A percentile compares a stretch with the other conserved stretches of the same genome.
These are phyloP conservation scores for Graphilbum fragrans DNA, from an alignment of 2,329 filamentous ascomycete genomes.

Conservation along the genomic window DNA sequence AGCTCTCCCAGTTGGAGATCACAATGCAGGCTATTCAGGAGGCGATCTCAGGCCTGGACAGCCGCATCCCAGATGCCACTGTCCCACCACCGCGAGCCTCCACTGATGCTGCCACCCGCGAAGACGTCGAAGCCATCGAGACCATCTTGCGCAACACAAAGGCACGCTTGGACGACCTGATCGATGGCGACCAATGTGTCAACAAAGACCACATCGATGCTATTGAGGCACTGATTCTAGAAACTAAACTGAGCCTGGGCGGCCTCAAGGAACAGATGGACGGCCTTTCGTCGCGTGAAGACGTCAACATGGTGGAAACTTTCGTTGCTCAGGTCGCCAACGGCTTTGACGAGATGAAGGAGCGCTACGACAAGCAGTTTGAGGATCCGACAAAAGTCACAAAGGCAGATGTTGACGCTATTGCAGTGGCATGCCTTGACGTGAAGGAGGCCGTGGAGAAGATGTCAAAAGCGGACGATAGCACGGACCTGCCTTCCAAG, in stretches of 20 bases:
- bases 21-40: constrained; percentile 33
- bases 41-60: constrained; percentile 18
- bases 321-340: constrained; percentile 67
- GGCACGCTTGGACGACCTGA: constrained; percentile 67
- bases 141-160: constrained; percentile 85
- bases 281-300: constrained; percentile 54
- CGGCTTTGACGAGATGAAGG: constrained; percentile 63
- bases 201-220: constrained; percentile 53
- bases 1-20: constrained; percentile 31
- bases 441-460: constrained; percentile 70
- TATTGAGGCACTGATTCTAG: constrained; percentile 54
- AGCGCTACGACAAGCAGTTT: constrained; percentile 37
- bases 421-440: constrained; percentile 73
- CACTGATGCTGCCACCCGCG: constrained; percentile 51
- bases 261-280: constrained; percentile 14
- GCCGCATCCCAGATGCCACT: constrained; percentile 7
- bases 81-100: constrained; percentile 8
- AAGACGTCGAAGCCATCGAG: constrained; percentile 85
- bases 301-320: constrained; percentile 64
- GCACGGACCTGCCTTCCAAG: constrained; percentile 57
- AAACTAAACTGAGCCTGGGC: constrained; percentile 62
- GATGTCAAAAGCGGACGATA: constrained; percentile 55
- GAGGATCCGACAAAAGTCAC: constrained; percentile 55
- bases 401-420: constrained; percentile 70
- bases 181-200: constrained; percentile 61